Conservation (phyloP, 805 yeast species). For the Candida patagonica region DNA sequence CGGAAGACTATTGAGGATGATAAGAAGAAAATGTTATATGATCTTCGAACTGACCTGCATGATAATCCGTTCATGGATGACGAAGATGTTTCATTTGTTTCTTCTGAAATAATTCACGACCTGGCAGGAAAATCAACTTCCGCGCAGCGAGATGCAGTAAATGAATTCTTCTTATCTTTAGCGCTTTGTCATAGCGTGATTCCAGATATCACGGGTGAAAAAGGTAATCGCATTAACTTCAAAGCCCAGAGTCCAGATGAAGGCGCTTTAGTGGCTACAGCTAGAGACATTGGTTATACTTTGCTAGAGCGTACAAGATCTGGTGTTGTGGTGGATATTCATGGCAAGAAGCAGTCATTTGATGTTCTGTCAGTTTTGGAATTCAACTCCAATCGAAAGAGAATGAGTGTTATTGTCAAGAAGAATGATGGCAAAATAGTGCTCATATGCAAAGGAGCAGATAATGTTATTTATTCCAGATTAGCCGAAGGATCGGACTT, state of each 20-base stretch:
- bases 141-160: slow-evolving; percentile 40
- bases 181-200: slow-evolving; percentile 72
- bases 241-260: slow-evolving; percentile 84
- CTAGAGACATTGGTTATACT: slow-evolving; percentile 62
- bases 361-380: slow-evolving; percentile 49
- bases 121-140: slow-evolving; percentile 32
- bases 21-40: slow-evolving; percentile 38
- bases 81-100: slow-evolving; percentile 47
- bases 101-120: slow-evolving; percentile 50
- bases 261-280: slow-evolving; percentile 67
- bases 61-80: slow-evolving; percentile 43
- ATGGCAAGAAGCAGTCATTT: slow-evolving; percentile 38
- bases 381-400: slow-evolving; percentile 62
- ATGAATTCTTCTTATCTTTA: slow-evolving; percentile 51
- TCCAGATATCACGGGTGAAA: slow-evolving; percentile 38
- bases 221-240: slow-evolving; percentile 36
- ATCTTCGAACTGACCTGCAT: slow-evolving; percentile 26
- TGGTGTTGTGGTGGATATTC: slow-evolving; percentile 34
- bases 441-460: slow-evolving; percentile 66
- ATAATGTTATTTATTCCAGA: slow-evolving; percentile 52
- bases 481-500: slow-evolving; percentile 28
- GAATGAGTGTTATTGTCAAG: slow-evolving; percentile 67
- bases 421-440: slow-evolving; percentile 35
- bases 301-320: slow-evolving; percentile 46
- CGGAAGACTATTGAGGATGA: slow-evolving; percentile 35